Percentiles rank a stretch among this genome's conserved stretches.
Evolutionary conservation across 2,329 filamentous ascomycete genomes (phyloP).

Genomic region (Podosphaera aphanis): DNA sequence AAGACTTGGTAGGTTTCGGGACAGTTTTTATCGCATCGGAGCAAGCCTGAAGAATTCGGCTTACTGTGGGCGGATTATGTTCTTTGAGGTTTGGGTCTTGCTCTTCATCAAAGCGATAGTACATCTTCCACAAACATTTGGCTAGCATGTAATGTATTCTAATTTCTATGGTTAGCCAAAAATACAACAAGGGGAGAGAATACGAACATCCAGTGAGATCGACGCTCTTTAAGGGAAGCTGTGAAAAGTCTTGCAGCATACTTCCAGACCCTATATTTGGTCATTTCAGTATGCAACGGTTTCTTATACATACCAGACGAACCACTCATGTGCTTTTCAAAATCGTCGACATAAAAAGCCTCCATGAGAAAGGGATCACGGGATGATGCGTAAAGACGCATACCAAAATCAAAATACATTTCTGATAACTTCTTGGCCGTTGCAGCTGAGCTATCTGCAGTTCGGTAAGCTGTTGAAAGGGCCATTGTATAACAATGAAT

Average conservation of each 20-base stretch:
- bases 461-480: constrained; percentile 33
- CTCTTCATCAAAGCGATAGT: constrained; percentile 22
- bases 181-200: not conserved
- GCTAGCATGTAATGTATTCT: constrained; percentile 44
- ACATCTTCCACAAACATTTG: constrained; percentile 55
- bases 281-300: constrained; percentile 31
- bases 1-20: constrained; percentile 34
- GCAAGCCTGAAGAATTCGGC: constrained; percentile 31
- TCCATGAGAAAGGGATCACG: constrained; percentile 45
- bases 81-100: constrained; percentile 17
- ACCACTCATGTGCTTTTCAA: constrained; percentile 33
- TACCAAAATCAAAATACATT: constrained; percentile 44
- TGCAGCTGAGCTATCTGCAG: constrained; percentile 28
- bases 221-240: constrained; percentile 31
- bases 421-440: constrained; percentile 34
- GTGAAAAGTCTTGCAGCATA: constrained; percentile 37
- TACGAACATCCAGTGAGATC: constrained; percentile 38
- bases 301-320: constrained; percentile 32
- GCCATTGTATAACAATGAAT: constrained; percentile 36
- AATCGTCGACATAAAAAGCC: constrained; percentile 37
- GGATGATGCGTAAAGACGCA: constrained; percentile 43
- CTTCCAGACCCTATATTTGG: constrained; percentile 37
- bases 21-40: constrained; percentile 34
- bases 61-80: constrained; percentile 12
- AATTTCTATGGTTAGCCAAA: constrained; percentile 9